Conservation (phyloP, 306 rosid genomes). For the peach (Prunus persica) region DNA sequence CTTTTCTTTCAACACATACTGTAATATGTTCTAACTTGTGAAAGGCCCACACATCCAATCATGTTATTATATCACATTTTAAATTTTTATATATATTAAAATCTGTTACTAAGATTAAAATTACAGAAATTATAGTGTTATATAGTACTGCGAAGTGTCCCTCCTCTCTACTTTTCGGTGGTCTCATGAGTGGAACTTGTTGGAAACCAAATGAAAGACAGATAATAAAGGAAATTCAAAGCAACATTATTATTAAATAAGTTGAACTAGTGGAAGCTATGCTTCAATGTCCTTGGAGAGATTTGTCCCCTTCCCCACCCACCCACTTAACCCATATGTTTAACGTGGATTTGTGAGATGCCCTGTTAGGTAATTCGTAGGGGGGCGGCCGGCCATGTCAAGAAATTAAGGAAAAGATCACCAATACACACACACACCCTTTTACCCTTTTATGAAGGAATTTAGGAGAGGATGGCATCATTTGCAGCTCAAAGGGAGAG, state of each 20-base stretch:
- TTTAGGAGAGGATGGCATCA: too few relatives aligned
- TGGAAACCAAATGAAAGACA: conserved; percentile 2
- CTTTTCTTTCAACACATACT: background rate
- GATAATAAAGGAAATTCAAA: background rate
- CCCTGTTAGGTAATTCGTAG: background rate
- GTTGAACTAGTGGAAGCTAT: background rate
- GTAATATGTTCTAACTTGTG: background rate
- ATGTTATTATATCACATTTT: background rate
- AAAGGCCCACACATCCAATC: conserved; percentile 23
- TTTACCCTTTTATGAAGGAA: too few relatives aligned
- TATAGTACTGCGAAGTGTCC: background rate
- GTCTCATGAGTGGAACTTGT: background rate
- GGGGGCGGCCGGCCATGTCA: background rate
- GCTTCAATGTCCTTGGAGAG: background rate
- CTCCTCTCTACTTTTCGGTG: background rate
- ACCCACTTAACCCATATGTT: background rate
- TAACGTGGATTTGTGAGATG: background rate
- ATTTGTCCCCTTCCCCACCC: background rate
- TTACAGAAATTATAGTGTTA: background rate
- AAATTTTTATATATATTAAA: too few relatives aligned
- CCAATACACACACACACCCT: background rate
- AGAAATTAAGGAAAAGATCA: background rate
- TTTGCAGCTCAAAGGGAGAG: too few relatives aligned
- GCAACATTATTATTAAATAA: background rate
- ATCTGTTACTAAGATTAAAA: background rate